phyloP scores from a whole-genome alignment of 2,329 filamentous ascomycete species.

The Lachnellula cervina region DNA sequence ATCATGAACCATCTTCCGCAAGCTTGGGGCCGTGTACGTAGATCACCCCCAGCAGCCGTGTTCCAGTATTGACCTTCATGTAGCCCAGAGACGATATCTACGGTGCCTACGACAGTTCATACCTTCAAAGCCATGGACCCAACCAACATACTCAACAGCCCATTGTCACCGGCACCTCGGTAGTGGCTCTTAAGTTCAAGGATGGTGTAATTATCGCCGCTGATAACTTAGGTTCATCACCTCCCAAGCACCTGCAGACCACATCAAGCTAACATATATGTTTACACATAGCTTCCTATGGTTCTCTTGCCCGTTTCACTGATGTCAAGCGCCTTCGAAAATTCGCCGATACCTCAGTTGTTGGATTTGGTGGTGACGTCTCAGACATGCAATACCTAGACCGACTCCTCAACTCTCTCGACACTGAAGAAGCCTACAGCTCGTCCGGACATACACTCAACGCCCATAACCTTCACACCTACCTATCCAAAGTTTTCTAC shows the following conservation, averaged over 20 bases:
- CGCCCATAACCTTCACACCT: conserved; percentile 93
- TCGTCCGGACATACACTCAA: conserved; percentile 56
- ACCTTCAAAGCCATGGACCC: conserved; percentile 67
- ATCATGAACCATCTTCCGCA: conserved; percentile 68
- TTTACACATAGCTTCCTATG: conserved; percentile 73
- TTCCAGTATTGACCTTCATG: conserved; percentile 33
- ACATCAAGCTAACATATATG: conserved; percentile 16
- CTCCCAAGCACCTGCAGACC: not conserved
- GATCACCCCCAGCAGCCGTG: conserved; percentile 6
- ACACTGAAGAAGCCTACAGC: conserved; percentile 82
- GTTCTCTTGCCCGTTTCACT: conserved; percentile 92
- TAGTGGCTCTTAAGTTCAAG: conserved; percentile 91
- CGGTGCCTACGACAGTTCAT: conserved; percentile 84
- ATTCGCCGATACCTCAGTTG: conserved; percentile 77
- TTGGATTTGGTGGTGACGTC: conserved; percentile 95
- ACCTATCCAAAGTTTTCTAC: conserved; percentile 94
- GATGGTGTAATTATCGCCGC: conserved; percentile 94
- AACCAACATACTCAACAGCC: conserved; percentile 87
- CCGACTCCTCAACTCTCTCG: conserved; percentile 80
- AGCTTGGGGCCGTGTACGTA: conserved; percentile 66
- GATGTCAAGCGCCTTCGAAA: conserved; percentile 91
- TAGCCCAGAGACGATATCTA: conserved; percentile 98
- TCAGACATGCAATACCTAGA: conserved; percentile 99
- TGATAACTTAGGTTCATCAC: conserved; percentile 76
- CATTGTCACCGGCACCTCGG: conserved; percentile 93